Conservation (phyloP, 148 eudicot genomes). For the Bassia scoparia region DNA sequence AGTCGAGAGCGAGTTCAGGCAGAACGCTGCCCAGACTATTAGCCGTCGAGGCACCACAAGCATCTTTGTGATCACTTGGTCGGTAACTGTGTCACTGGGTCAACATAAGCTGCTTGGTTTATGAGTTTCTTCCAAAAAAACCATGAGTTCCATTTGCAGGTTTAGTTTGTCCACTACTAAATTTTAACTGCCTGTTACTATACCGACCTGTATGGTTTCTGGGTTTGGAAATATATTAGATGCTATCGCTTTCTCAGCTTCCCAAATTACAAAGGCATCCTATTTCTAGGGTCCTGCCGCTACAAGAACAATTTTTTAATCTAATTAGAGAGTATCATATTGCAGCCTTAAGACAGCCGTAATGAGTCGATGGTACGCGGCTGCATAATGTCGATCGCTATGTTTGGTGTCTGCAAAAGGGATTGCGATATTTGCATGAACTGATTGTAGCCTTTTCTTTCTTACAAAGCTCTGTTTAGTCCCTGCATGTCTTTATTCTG, state of each 20-base stretch:
- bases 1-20: slow-evolving; percentile 95
- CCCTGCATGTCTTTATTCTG: neutral
- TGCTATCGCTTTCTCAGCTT: neutral
- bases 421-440: slow-evolving; percentile 62
- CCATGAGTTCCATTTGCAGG: slow-evolving; percentile 89
- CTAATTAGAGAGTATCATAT: slow-evolving; percentile 16
- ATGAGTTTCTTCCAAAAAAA: slow-evolving; percentile 84
- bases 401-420: slow-evolving; percentile 68
- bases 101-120: slow-evolving; percentile 76
- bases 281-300: neutral
- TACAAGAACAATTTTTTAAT: slow-evolving; percentile 8
- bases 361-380: slow-evolving; percentile 49
- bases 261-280: neutral
- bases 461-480: neutral
- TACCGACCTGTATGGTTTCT: neutral
- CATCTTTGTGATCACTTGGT: slow-evolving; percentile 96
- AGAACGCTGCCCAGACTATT: slow-evolving; percentile 89
- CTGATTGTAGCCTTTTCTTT: slow-evolving; percentile 52
- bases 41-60: slow-evolving; percentile 96
- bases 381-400: slow-evolving; percentile 54
- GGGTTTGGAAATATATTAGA: neutral
- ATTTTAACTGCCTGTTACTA: neutral
- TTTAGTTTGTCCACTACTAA: slow-evolving; percentile 35
- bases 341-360: slow-evolving; percentile 51
- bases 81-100: slow-evolving; percentile 78